A percentile compares a stretch with the other conserved stretches of the same genome.
phyloP scores from a whole-genome alignment of 495 filamentous ascomycete genomes.

The Aspergillus nanangensis region DNA sequence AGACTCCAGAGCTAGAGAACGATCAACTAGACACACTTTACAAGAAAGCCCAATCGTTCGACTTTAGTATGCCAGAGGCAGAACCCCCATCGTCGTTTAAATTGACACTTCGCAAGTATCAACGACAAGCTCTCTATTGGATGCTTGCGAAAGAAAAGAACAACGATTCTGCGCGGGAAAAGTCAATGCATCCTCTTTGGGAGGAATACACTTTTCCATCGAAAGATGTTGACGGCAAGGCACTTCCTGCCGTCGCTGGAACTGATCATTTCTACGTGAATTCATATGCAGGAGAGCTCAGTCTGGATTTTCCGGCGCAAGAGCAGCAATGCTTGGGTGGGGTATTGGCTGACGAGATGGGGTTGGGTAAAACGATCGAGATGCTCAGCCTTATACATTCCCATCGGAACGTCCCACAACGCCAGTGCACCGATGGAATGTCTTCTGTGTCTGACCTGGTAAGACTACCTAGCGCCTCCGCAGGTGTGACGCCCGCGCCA shows the following conservation, averaged over 20 bases:
- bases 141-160: constrained; percentile 92
- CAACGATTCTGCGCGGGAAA: constrained; percentile 55
- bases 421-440: constrained; percentile 28
- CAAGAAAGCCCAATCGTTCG: constrained; percentile 93
- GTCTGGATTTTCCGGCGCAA: constrained; percentile 86
- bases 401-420: constrained; percentile 56
- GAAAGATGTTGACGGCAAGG: constrained; percentile 81
- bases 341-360: constrained; percentile 90
- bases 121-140: constrained; percentile 93
- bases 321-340: constrained; percentile 94
- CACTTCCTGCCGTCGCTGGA: constrained; percentile 56
- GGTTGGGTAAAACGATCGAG: constrained; percentile 92
- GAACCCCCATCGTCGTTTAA: constrained; percentile 77
- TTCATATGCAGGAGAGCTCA: constrained; percentile 91
- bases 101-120: constrained; percentile 84
- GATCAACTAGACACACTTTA: constrained; percentile 93
- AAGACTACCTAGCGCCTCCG: constrained; percentile 51
- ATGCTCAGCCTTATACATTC: constrained; percentile 93
- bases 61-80: constrained; percentile 84
- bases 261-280: constrained; percentile 87
- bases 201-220: constrained; percentile 89
- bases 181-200: constrained; percentile 96
- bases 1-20: constrained; percentile 86
- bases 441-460: constrained; percentile 52
- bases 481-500: constrained; percentile 61